These are phyloP conservation scores for Colletotrichum horii DNA, from an alignment of 2,329 filamentous ascomycete species.

Conservation along the genomic window DNA sequence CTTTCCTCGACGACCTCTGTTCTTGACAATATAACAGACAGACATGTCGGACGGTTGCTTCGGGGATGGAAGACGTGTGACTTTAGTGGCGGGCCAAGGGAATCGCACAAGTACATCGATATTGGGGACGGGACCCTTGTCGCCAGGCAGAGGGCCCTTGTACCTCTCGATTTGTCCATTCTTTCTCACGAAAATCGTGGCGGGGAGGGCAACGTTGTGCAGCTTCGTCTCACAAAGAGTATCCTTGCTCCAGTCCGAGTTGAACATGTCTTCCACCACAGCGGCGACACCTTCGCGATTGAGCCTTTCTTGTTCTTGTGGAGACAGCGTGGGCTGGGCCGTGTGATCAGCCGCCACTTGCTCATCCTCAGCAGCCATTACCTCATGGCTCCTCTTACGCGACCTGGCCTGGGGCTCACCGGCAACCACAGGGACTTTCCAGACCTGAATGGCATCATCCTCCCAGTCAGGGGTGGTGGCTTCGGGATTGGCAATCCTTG, in stretches of 20 bases:
- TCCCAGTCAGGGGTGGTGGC: conserved; percentile 70
- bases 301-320: conserved; percentile 26
- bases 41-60: conserved; percentile 71
- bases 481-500: conserved; percentile 40
- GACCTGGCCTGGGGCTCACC: conserved; percentile 29
- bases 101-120: conserved; percentile 75
- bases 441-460: conserved; percentile 81
- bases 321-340: conserved; percentile 13
- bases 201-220: conserved; percentile 69
- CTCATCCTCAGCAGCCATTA: conserved; percentile 10
- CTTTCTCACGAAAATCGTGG: conserved; percentile 71
- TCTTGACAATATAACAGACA: conserved; percentile 86
- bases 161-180: conserved; percentile 73
- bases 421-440: conserved; percentile 72
- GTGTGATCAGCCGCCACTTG: background rate
- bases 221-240: conserved; percentile 71
- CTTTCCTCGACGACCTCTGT: conserved; percentile 77
- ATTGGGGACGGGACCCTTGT: conserved; percentile 56
- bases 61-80: conserved; percentile 66
- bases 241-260: conserved; percentile 68
- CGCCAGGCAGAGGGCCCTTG: conserved; percentile 67
- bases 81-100: conserved; percentile 77
- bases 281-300: conserved; percentile 23
- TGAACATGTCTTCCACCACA: conserved; percentile 35
- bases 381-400: conserved; percentile 39